phyloP scores from a whole-genome alignment of 2,329 filamentous ascomycete species.

The Emergomyces orientalis region DNA sequence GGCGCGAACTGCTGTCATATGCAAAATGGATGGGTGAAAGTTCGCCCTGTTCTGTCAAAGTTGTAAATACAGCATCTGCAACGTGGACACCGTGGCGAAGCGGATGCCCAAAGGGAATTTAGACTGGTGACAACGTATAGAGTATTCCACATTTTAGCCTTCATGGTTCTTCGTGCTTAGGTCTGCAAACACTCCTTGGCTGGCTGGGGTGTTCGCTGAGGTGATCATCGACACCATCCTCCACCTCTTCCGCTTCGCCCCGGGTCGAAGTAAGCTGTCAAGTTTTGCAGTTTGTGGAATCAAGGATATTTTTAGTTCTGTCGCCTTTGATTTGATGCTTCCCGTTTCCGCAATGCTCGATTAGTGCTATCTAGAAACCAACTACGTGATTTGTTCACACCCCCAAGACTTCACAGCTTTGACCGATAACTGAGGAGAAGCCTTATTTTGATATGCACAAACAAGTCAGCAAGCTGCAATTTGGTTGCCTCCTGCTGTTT shows the following conservation, averaged over 20 bases:
- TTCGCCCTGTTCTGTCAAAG: neutral
- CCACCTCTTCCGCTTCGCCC: neutral
- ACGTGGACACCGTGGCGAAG: slow-evolving; percentile 3
- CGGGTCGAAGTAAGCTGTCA: neutral
- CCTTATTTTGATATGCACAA: neutral
- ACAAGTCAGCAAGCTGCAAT: neutral
- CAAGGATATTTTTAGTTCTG: neutral
- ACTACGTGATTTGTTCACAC: neutral
- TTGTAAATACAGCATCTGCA: neutral
- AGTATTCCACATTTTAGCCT: neutral
- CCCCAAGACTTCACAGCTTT: neutral
- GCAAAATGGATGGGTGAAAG: neutral
- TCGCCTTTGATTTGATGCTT: neutral
- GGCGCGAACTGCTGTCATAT: slow-evolving; percentile 6
- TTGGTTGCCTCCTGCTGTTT: neutral
- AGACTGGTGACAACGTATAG: neutral
- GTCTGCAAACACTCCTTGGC: neutral
- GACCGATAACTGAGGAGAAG: neutral
- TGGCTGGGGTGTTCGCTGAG: neutral
- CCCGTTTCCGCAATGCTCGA: neutral
- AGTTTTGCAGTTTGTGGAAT: neutral
- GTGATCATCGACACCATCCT: neutral
- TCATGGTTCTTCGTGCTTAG: neutral
- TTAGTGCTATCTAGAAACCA: neutral
- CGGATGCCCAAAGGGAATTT: neutral